These are phyloP conservation scores for Penicillium samsonianum DNA, from an alignment of 495 filamentous ascomycete genomes.

Conservation along the genomic window DNA sequence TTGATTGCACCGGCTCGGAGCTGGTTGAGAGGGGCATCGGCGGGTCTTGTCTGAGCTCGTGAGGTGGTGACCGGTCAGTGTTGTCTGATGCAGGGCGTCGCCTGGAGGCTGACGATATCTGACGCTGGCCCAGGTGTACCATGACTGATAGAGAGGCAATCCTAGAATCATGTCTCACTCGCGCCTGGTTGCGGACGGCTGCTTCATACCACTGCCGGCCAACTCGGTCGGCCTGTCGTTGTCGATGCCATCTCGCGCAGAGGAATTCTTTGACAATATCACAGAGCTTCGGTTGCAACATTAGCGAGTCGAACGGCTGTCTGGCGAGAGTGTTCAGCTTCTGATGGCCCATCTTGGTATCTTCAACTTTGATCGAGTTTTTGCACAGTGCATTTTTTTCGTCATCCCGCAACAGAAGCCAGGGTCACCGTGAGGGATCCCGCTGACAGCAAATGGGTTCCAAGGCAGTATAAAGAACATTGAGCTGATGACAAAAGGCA, in stretches of 20 bases:
- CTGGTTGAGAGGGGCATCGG: too few relatives aligned
- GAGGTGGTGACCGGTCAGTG: too few relatives aligned
- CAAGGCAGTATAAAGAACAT: background rate
- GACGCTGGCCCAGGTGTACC: too few relatives aligned
- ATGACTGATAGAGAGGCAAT: too few relatives aligned
- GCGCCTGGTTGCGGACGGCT: too few relatives aligned
- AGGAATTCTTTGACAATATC: constrained; percentile 1
- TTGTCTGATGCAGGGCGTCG: too few relatives aligned
- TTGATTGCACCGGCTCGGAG: too few relatives aligned
- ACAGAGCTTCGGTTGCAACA: constrained; percentile 2
- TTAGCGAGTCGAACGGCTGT: background rate
- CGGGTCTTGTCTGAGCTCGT: too few relatives aligned
- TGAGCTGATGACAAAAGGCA: background rate
- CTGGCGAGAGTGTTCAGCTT: constrained; percentile 2
- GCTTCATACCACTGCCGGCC: constrained; percentile 2
- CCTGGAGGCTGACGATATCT: too few relatives aligned
- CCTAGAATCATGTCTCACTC: too few relatives aligned
- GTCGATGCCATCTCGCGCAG: constrained; percentile 3
- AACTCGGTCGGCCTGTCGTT: constrained; percentile 1
- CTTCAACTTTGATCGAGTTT: constrained; percentile 3
- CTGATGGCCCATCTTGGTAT: constrained; percentile 4
- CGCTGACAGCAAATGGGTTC: background rate
- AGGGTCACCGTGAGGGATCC: constrained; percentile 1
- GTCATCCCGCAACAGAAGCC: constrained; percentile 2
- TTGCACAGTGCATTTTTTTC: background rate